Evolutionary conservation across 2,329 filamentous ascomycete species (phyloP), one percentile per base, ranked within the genome.

Genomic region (Nigrograna mackinnonii): DNA sequence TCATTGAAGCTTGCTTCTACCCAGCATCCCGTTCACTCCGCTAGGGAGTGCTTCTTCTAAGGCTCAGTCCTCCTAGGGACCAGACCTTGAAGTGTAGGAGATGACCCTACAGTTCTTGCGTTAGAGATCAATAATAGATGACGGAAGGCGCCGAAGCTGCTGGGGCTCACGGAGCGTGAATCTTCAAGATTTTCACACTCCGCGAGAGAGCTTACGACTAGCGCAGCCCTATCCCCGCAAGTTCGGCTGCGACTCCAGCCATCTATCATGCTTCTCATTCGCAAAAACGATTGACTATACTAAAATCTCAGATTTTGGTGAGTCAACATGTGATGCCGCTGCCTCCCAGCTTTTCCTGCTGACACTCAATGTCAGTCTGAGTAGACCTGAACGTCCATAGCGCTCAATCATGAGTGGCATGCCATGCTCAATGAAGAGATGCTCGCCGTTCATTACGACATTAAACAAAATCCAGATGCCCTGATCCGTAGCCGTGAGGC

Each of bases 11-110:
- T 62, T 64, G 67, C 65, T 68, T 65, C 65, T 64, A 51, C 58
- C 67, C 76, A 72, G 77, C 77, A 79, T 78, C 77, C 48, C 55
- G 66, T 78, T 78, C 76, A 70, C 67, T 60, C 52, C 60, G 42
- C 60, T 58, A 60, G 64, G 58, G 55, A 58, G 59, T 61, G 69
- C 66, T 58, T 67, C 65, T 60, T 64, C 56, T 41, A 56, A 55
- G 63, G 60, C n/a, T n/a, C n/a, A n/a, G n/a, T n/a, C n/a, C n/a
- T n/a, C n/a, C n/a, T n/a, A n/a, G n/a, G n/a, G n/a, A n/a, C n/a
- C n/a, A n/a, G n/a, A n/a, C 73, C 74, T 68, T 68, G 69, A 71
- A 75, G 69, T 60, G 72, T 79, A 79, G 77, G 72, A 67, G 75
- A 79, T 79, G 76, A 77, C 44, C 75, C 77, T 77, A 78, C 67